phyloP scores from a whole-genome alignment of 257 asterid genomes.

The Petrea volubilis region DNA sequence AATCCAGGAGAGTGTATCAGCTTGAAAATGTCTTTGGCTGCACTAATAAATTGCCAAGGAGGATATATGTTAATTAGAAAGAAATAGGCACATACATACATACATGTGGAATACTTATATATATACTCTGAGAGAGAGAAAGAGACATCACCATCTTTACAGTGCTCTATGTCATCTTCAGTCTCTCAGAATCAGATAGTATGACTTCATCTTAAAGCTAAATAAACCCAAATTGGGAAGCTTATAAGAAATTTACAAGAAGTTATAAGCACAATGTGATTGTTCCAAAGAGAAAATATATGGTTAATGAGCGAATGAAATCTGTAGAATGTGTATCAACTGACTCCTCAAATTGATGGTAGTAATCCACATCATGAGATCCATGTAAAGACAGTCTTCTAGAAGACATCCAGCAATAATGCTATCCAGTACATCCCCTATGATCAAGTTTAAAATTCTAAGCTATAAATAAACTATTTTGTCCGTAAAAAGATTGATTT shows the following conservation, averaged over 20 bases:
- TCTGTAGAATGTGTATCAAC: background rate
- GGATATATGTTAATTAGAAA: conserved; percentile 7
- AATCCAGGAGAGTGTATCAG: conserved; percentile 87
- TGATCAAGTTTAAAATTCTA: background rate
- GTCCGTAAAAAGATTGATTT: background rate
- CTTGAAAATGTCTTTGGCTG: conserved; percentile 97
- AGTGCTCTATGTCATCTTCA: conserved; percentile 78
- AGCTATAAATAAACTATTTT: conserved; percentile 5
- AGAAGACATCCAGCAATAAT: background rate
- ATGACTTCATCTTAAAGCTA: conserved; percentile 97
- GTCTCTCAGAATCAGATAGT: conserved; percentile 88
- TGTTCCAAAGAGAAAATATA: conserved; percentile 20
- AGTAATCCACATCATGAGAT: background rate
- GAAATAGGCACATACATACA: background rate
- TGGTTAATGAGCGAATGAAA: background rate
- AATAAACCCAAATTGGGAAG: conserved; percentile 28
- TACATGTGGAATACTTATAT: background rate
- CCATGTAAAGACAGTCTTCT: conserved; percentile 5
- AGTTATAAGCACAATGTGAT: conserved; percentile 9
- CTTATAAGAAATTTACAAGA: conserved; percentile 18
- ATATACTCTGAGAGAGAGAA: background rate
- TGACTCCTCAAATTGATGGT: conserved; percentile 2
- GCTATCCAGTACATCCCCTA: background rate
- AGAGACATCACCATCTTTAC: conserved; percentile 71
- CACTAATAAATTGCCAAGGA: conserved; percentile 19